Base-by-base conservation (phyloP, 306 rosid genomes). In the Alnus glutinosa region DNA sequence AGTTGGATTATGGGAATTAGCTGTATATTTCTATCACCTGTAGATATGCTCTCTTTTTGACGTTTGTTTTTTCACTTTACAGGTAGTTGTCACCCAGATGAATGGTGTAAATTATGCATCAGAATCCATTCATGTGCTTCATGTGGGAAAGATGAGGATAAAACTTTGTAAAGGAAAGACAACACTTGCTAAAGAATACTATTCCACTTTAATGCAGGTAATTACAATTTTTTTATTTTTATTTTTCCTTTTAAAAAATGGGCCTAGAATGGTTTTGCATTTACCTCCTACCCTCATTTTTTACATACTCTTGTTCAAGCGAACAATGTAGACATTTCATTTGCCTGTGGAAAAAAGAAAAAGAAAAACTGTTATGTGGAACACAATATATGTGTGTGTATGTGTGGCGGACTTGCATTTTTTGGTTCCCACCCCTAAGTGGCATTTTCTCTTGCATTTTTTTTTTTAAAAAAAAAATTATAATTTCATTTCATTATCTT, bases 81-180 rank as follows among this genome's bases (percentile, higher is more conserved):
- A 93, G 98, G 98, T 92, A 34, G 90, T 90, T 71, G 88, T 90
- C 67, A 89, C 98, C 78, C 97, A 91, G 80, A 88, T 85, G 89
- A 92, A 91, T 79, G 97, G 92, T 39, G 83, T 73, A 58, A 80
- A 85, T 74, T 86, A 86, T 78, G 79, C 86, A 54, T 83, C 86
- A 6, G 97, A 93, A 80, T 89, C 97, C n/a, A 90, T 93, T 68
- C 97, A 93, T 81, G 86, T 70, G 36, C 88, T 93, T 79, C 91
- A 93, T 82, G 89, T 91, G 63, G 98, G 98, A 78, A 91, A 90
- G 82, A 93, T 93, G 98, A 88, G 98, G 85, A 90, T 93, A 88
- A 93, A 93, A 81, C 89, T 93, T 55, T 81, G 89, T 85, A 91
- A 89, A 80, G 96, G 91, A 71, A 91, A 86, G 79, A 70, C 89